Base-by-base conservation (phyloP, 768 basidiomycete species). In the Boletus huronensis region DNA sequence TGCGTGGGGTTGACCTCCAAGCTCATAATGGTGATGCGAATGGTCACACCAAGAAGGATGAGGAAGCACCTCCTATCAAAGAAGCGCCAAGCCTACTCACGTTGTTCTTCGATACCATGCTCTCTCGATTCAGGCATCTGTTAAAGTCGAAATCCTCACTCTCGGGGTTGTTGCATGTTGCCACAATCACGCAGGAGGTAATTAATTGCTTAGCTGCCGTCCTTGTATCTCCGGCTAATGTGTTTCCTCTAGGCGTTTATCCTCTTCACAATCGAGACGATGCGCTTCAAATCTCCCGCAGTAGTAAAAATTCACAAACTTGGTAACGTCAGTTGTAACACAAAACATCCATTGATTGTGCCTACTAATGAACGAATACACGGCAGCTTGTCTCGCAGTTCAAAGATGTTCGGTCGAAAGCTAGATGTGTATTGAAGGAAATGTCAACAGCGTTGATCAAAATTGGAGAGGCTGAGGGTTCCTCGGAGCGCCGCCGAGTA, bases 141-240 rank as follows among this genome's bases (percentile, higher is more conserved):
- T 62, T 79, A 10, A 70, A 74, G 9, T 70, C 72, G 13, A 64
- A 71, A 23, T 52, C 56, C 21, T 75, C 82, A 6, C 77, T 79
- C 6, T 73, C 77, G 46, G 82, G 86, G 60, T 58, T 82, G n/a
- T 76, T 93, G 19, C 91, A 94, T 59, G 72, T 88, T 4, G 87
- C 84, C 3, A 82, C 82, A 13, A 71, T 94, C 47, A 79, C 81
- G 0, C 90, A 93, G 69, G 92, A 94, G 76, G 90, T 83, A 54
- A 51, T 50, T 43, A 25, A 45, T 28, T 39, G 6, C 48, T 45
- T 23, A 10, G 16, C 34, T 36, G 6, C 25, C 17, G 6, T 9
- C 35, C 13, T 46, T 43, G 19, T 14, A 16, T n/a, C 26, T 41
- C 16, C 2, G n/a, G 23, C 36, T 64, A 7, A 60, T 42, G 34